Evolutionary conservation across 768 basidiomycete genomes (phyloP).

Genomic region (Macrolepiota dolichaula): DNA sequence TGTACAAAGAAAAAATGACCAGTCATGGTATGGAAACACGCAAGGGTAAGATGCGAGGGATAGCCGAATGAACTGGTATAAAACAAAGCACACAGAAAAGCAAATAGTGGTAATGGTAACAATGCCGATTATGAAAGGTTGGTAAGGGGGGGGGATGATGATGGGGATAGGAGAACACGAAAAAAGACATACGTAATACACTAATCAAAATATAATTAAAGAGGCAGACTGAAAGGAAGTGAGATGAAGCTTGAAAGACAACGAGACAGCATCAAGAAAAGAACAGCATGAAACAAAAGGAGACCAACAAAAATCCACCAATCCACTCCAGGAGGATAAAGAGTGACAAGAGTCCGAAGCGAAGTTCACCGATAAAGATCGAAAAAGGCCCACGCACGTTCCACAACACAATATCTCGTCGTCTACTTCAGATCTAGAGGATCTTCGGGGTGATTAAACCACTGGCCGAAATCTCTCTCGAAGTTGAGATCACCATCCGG

Average conservation of each 20-base stretch:
- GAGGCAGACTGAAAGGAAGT: slow-evolving; percentile 11
- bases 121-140: neutral
- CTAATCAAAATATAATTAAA: slow-evolving; percentile 14
- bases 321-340: slow-evolving; percentile 11
- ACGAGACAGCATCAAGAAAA: slow-evolving; percentile 8
- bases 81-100: slow-evolving; percentile 6
- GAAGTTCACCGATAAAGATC: slow-evolving; percentile 1
- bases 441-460: slow-evolving; percentile 61
- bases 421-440: slow-evolving; percentile 32
- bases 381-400: neutral
- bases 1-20: neutral
- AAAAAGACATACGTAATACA: slow-evolving; percentile 9
- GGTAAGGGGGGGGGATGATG: neutral
- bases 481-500: slow-evolving; percentile 50
- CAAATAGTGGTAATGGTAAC: neutral
- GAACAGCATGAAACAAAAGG: slow-evolving; percentile 1
- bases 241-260: slow-evolving; percentile 4
- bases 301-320: slow-evolving; percentile 9
- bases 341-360: neutral
- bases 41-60: neutral
- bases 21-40: slow-evolving; percentile 2
- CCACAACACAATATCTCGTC: slow-evolving; percentile 6
- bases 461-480: slow-evolving; percentile 73
- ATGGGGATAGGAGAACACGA: neutral
- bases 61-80: slow-evolving; percentile 8